Evolutionary conservation across 139 green algal genomes (phyloP), one percentile per base, ranked within the genome.

Genomic region (Haematococcus lacustris): DNA sequence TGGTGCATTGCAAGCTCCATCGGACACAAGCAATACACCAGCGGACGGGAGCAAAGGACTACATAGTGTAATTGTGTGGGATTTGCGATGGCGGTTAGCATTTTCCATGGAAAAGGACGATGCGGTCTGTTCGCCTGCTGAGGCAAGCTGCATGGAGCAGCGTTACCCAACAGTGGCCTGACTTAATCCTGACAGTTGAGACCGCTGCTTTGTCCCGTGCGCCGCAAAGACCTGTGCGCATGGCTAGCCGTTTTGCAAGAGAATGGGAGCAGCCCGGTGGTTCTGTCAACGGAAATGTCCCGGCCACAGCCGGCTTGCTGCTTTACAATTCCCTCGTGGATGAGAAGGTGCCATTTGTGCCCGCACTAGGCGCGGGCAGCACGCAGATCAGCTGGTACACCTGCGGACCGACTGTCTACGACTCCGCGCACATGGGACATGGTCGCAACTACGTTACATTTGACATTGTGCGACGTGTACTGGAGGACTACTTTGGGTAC

Each of bases 401-500:
- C 26, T 99, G 95, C 79, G 93, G 95, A 7, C 93, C 94, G 30
- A 98, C 95, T 23, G 95, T 99, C 5, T 99, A 98, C 75, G 95
- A 99, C 76, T 76, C 68, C 25, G 85, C 92, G 0, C 95, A 99
- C 73, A 87, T 99, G 79, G 94, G 94, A 47, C 94, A 98, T 76
- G 94, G 93, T n/a, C 85, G 95, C 39, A 97, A 96, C 76, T 99
- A 99, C 77, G 75, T 99, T 28, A 94, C 90, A 2, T 97, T 98
- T 78, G 95, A 99, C 85, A 94, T 98, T 43, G 80, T 99, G 34
- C 83, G 95, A 26, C 86, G 95, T 1, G 87, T 99, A 0, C 86
- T 98, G 68, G 92, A 97, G 73, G 94, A 98, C 78, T 98, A 98
- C 76, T 98, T 98, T 59, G 87, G 90, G 1, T 98, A 97, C 84